Conservation (phyloP, 2,329 filamentous ascomycete species). For the Ophiostoma montium region DNA sequence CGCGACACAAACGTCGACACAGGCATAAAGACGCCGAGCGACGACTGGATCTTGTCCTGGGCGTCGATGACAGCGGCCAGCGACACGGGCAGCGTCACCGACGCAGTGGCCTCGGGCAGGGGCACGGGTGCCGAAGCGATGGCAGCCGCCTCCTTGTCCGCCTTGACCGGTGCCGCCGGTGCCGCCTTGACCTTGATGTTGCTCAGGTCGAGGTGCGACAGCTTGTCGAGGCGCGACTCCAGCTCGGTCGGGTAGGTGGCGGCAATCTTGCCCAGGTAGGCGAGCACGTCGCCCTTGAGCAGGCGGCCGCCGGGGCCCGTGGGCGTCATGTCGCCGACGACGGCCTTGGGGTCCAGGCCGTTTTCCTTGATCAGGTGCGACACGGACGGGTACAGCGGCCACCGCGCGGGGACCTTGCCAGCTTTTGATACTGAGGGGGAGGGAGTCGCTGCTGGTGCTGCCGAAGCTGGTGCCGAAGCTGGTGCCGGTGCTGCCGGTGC, state of each 20-base stretch:
- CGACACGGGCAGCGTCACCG: slow-evolving; percentile 63
- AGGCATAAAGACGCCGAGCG: slow-evolving; percentile 67
- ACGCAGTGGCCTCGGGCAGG: slow-evolving; percentile 23
- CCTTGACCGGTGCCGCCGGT: slow-evolving; percentile 17
- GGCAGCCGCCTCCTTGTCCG: slow-evolving; percentile 17
- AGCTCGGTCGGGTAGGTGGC: slow-evolving; percentile 56
- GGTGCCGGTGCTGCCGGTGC: no score
- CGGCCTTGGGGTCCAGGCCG: slow-evolving; percentile 53
- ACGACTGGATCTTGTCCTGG: slow-evolving; percentile 65
- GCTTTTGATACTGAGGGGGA: slow-evolving; percentile 15
- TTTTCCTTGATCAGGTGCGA: slow-evolving; percentile 67
- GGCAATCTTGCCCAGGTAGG: slow-evolving; percentile 68
- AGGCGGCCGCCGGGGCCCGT: slow-evolving; percentile 79
- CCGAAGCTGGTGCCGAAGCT: neutral
- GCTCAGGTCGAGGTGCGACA: slow-evolving; percentile 77
- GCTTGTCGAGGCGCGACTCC: slow-evolving; percentile 57
- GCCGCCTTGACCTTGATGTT: slow-evolving; percentile 66
- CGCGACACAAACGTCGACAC: slow-evolving; percentile 77
- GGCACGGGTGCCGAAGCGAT: no score
- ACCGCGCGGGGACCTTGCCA: slow-evolving; percentile 42
- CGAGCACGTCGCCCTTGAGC: slow-evolving; percentile 89
- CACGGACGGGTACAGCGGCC: slow-evolving; percentile 72
- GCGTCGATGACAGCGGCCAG: slow-evolving; percentile 64
- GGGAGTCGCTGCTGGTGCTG: neutral
- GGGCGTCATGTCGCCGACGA: slow-evolving; percentile 68